Conservation (phyloP, 2,329 filamentous ascomycete genomes). For the Fusarium compactum region DNA sequence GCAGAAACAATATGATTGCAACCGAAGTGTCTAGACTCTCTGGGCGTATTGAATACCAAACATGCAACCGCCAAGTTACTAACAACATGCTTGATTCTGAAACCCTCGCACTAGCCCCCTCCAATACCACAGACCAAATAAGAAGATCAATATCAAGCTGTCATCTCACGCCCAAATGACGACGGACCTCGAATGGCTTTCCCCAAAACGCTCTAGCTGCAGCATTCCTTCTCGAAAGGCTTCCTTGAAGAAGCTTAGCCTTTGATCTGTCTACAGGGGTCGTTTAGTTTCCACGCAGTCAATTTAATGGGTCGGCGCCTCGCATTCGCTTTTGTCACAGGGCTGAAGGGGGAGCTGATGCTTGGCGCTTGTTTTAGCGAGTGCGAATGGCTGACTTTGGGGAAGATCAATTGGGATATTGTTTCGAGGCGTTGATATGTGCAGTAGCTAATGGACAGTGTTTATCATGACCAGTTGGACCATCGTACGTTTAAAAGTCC, state of each 20-base stretch:
- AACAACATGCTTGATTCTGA: background rate
- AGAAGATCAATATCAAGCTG: constrained; percentile 20
- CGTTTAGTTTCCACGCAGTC: constrained; percentile 14
- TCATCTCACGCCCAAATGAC: constrained; percentile 25
- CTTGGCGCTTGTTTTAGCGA: constrained; percentile 25
- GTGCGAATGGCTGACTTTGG: constrained; percentile 8
- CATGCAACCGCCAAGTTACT: background rate
- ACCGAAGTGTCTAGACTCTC: background rate
- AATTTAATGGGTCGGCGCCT: constrained; percentile 11
- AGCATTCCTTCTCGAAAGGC: constrained; percentile 9
- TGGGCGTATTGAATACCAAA: background rate
- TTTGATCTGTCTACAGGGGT: background rate
- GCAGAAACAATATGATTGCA: background rate
- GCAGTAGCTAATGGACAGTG: background rate
- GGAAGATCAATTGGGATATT: background rate
- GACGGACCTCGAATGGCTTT: constrained; percentile 27
- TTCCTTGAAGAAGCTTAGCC: background rate
- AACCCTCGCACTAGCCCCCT: constrained; percentile 16
- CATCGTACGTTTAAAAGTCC: background rate
- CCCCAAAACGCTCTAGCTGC: constrained; percentile 18
- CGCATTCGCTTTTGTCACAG: constrained; percentile 32
- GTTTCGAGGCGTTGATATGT: constrained; percentile 1
- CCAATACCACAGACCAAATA: background rate
- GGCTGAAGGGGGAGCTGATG: constrained; percentile 17
- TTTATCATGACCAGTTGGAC: background rate